Evolutionary conservation across 306 rosid species (phyloP), one percentile per base, ranked within the genome.

Genomic region (Rosa persica): DNA sequence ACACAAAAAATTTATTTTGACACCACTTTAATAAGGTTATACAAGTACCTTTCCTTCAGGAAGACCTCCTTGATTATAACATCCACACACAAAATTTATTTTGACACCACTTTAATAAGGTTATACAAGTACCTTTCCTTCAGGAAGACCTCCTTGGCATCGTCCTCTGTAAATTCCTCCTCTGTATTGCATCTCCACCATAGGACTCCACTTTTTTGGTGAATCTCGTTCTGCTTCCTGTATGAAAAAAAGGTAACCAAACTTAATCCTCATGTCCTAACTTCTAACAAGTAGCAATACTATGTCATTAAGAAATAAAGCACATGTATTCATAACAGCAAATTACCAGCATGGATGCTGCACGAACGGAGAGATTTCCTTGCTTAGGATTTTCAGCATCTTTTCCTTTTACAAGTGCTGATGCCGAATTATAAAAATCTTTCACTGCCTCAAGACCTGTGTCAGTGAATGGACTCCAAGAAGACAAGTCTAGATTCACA

Each of bases 61-160:
- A 51, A 92, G 90, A 78, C 98, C 98, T 79, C 5, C 27, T 30
- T 34, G 3, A 36, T 42, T 27, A 58, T 0, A 73, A n/a, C 64
- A 43, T n/a, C 51, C 61, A 19, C 58, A 19, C 64, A 65, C n/a
- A 36, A 64, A 68, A 39, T 22, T n/a, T 30, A 23, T 38, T 55
- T 72, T 75, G 38, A 15, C 2, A 57, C 74, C 47, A 36, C 34
- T 76, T 62, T 42, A 55, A 17, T 36, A 54, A 62, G 67, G 48
- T 67, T 67, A 25, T 6, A 71, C 72, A 72, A 64, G 47, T 83
- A 93, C 98, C 97, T 92, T 95, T 51, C 97, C 98, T 89, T 95
- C 98, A 16, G 98, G 98, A 51, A 92, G 90, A 78, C 98, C 98
- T 79, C 98, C 98, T 86, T 90, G 96, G 88, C 98, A 95, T 48